phyloP scores from a whole-genome alignment of 2,329 filamentous ascomycete genomes.

The Pseudogymnoascus sp. region DNA sequence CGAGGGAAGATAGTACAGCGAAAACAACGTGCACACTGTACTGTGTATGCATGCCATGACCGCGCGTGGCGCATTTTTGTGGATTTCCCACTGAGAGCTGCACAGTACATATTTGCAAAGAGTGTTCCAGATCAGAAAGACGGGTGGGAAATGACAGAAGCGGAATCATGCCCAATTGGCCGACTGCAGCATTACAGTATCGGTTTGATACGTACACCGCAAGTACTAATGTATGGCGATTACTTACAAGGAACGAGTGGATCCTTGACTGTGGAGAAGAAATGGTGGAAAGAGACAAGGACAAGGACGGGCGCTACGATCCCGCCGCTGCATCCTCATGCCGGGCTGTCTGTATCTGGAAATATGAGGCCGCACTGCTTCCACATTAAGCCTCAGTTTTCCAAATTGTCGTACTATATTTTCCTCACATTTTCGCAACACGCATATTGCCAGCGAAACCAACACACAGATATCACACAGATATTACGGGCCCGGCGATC shows the following conservation, averaged over 20 bases:
- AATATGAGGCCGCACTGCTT: conserved; percentile 8
- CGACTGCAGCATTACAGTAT: not conserved
- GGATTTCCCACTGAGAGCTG: not conserved
- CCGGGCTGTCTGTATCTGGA: conserved; percentile 1
- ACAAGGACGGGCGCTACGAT: not conserved
- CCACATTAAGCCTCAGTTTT: not conserved
- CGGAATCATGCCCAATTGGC: not conserved
- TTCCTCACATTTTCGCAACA: not conserved
- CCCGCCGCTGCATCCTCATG: not conserved
- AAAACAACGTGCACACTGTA: not conserved
- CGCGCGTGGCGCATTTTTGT: not conserved
- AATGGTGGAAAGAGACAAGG: not conserved
- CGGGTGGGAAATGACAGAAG: not conserved
- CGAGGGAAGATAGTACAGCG: not conserved
- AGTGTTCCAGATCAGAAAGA: not conserved
- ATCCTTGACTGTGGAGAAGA: not conserved
- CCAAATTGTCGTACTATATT: not conserved
- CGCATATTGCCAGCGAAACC: not conserved
- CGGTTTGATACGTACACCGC: not conserved
- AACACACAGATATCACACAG: not conserved
- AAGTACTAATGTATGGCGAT: conserved; percentile 1
- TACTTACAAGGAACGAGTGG: not conserved
- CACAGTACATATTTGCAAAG: not conserved
- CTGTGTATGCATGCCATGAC: not conserved
- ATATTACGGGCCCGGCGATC: not conserved